Evolutionary conservation across 2,329 filamentous ascomycete species (phyloP), one percentile per base, ranked within the genome.

Genomic region (Acrocalymma vagum): DNA sequence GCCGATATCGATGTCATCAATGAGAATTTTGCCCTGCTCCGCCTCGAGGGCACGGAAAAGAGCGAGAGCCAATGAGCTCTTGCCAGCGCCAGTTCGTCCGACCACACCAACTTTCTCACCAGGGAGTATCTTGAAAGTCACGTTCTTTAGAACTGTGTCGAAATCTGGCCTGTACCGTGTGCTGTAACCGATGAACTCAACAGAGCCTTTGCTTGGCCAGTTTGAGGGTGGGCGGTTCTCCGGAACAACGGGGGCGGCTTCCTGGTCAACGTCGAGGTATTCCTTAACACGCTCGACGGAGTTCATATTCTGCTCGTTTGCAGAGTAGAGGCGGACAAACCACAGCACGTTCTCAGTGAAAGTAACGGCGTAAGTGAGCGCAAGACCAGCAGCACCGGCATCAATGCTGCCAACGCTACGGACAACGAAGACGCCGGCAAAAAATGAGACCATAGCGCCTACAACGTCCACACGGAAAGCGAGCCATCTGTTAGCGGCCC

Each of bases 241-340:
- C 38, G 90, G 84, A 26, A 95, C 81, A 26, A 95, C 77, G 1
- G 88, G 79, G 1, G 81, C 77, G 1, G 94, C 92, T 72, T 99
- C 94, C 68, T 96, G 93, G 58, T 97, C 93, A 1, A 99, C 88
- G 29, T 97, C 90, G 23, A 97, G 81, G 64, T 97, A 99, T 67
- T 99, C 94, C 75, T 96, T 95, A 64, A 99, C 87, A 62, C 94
- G 89, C 73, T 99, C 94, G 32, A 97, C 92, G 3, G 93, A 93
- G 72, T 99, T 99, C 94, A 99, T 97, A 72, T 96, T 97, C 72
- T 99, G 94, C 73, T 99, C 94, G 62, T 97, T 96, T 64, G 89
- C 84, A 0, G 92, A 87, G 68, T 99, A 99, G 10, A 96, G 79
- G 30, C 94, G 86, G 20, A 99, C 92, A 39, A 97, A 85, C 94